Evolutionary conservation across 2,329 filamentous ascomycete genomes (phyloP), one percentile per base, ranked within the genome.

Genomic region (Endothia cerciana): DNA sequence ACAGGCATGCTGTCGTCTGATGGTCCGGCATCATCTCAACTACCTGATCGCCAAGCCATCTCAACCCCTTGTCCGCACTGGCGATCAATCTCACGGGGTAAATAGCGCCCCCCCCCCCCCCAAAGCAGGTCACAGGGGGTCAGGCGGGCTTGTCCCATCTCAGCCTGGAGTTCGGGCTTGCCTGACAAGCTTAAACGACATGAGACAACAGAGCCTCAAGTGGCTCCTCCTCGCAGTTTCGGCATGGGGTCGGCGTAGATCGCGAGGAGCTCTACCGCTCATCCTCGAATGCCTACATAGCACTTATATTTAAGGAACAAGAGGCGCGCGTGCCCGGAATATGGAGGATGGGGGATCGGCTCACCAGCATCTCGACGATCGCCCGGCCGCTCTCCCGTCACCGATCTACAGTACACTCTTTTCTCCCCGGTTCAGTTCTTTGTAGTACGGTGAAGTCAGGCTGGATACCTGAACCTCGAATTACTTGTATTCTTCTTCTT

Each of bases 171-270:
- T 59, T 53, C n/a, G 38, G 40, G 49, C 22, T 41, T 25, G 51
- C 59, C 25, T 65, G 59, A 62, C 63, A 57, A 60, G 25, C 56
- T 47, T 63, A 47, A 49, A 36, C 59, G 49, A 63, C 60, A 40
- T 63, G 64, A 65, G 59, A 65, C 64, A 63, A 28, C 60, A 63
- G 60, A 59, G 64, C 59, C 64, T 62, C 59, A 65, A 36, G 22
- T 43, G 51, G 45, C 53, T 65, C 51, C 47, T 65, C 59, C 47
- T 36, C 28, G 30, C 41, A 36, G 53, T 62, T 65, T 33, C 53
- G 19, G 25, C 53, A 51, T 51, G 47, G n/a, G 25, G 22, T 28
- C 15, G 47, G 22, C 47, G 38, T 38, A 36, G 19, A 28, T 13
- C 36, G 51, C 17, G 17, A 55, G 30, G 51, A 15, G 15, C 25